phyloP scores from a whole-genome alignment of 1,139 yeast genomes.

The Torulaspora pretoriensis region DNA sequence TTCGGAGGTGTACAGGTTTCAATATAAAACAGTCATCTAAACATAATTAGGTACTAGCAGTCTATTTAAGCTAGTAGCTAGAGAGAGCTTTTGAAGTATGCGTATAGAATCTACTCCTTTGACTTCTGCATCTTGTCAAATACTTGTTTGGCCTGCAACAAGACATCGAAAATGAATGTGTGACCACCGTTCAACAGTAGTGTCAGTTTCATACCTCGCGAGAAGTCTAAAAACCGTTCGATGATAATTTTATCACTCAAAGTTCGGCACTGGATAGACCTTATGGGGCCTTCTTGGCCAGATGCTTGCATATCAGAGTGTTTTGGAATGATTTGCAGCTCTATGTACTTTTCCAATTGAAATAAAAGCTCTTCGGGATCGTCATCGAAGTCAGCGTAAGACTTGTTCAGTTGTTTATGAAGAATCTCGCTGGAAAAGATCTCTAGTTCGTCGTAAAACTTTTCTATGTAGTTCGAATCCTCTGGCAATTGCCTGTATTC shows the following conservation, averaged over 20 bases:
- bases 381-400: slow-evolving; percentile 35
- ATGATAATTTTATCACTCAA: slow-evolving; percentile 23
- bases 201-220: slow-evolving; percentile 40
- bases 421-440: slow-evolving; percentile 34
- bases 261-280: slow-evolving; percentile 15
- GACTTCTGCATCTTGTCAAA: slow-evolving; percentile 37
- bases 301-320: slow-evolving; percentile 14
- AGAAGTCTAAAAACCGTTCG: slow-evolving; percentile 39
- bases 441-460: slow-evolving; percentile 41
- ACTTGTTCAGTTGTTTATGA: slow-evolving; percentile 29
- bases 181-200: slow-evolving; percentile 45
- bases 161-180: slow-evolving; percentile 42
- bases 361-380: slow-evolving; percentile 35
- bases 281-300: slow-evolving; percentile 4
- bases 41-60: background rate
- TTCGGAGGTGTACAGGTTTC: background rate
- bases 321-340: slow-evolving; percentile 28
- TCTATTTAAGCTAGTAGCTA: background rate
- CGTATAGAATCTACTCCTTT: background rate
- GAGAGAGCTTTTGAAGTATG: background rate
- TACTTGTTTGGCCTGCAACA: slow-evolving; percentile 39
- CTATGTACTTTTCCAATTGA: slow-evolving; percentile 35
- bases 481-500: slow-evolving; percentile 46
- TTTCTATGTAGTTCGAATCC: slow-evolving; percentile 45
- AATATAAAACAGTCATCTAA: background rate